Base-by-base conservation (phyloP, 2,329 filamentous ascomycete genomes). In the Bretziella fagacearum region DNA sequence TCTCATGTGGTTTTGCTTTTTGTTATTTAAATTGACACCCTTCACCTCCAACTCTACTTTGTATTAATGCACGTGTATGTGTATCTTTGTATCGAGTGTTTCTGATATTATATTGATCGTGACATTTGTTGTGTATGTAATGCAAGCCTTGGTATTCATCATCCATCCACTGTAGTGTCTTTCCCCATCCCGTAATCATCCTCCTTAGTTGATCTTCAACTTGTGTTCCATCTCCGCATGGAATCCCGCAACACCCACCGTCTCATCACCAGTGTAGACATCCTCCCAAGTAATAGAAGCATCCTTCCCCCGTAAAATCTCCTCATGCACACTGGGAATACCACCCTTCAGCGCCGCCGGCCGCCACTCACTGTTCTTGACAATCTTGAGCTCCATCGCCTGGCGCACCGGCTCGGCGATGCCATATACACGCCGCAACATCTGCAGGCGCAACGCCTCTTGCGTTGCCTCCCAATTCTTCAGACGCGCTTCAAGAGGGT, bases 141-240 rank as follows among this genome's bases (percentile, higher is more conserved):
- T 10, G 4, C 35, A 22, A 22, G n/a, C 2, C 23, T 22, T 39
- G 35, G 18, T 39, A 39, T 39, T 39, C 20, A 39, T 39, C 18
- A 8, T 23, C 6, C 20, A 13, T 36, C 17, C 29, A n/a, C n/a
- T n/a, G n/a, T n/a, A n/a, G n/a, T 27, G n/a, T 46, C 22, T 37
- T 17, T 17, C 23, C 25, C 18, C 10, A 4, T 35, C 20, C 26
- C 32, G 15, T 30, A 6, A n/a, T 18, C 13, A 10, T 29, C 6
- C n/a, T 46, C 33, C 43, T 44, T 42, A 44, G 33, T 51, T 37
- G 60, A 95, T 93, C 71, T 79, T 82, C 63, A 93, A 68, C 72
- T 85, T 84, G 64, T 76, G 74, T 77, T 95, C 89, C 77, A 95
- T 86, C 74, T 96, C 89, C 49, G 84, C 80, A 57, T 95, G 86